Evolutionary conservation across 176 grass and related monocot genomes (phyloP).

Genomic region (Eremochloa ophiuroides): DNA sequence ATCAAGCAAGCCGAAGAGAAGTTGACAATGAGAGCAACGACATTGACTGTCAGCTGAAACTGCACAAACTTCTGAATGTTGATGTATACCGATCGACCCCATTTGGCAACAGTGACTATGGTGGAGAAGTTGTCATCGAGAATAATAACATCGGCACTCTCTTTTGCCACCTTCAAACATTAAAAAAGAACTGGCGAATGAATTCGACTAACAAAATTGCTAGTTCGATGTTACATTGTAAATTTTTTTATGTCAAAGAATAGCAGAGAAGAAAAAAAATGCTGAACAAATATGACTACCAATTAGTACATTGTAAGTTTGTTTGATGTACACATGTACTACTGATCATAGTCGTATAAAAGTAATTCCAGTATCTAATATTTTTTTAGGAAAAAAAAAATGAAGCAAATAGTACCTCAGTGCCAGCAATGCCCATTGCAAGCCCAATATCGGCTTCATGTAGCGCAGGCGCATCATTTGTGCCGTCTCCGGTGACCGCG

Average conservation of each 20-base stretch:
- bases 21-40: constrained; percentile 89
- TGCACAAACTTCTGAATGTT: constrained; percentile 99
- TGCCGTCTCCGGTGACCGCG: constrained; percentile 91
- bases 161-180: constrained; percentile 79
- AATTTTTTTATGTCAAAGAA: neutral
- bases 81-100: constrained; percentile 96
- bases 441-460: constrained; percentile 95
- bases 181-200: neutral
- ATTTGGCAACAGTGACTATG: constrained; percentile 94
- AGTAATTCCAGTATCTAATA: neutral
- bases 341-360: neutral
- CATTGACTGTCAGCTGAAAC: constrained; percentile 97
- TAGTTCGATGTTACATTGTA: neutral
- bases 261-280: neutral
- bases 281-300: neutral
- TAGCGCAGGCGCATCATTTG: constrained; percentile 93
- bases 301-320: neutral
- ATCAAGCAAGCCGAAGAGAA: constrained; percentile 95
- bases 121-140: constrained; percentile 98
- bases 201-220: neutral
- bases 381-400: neutral
- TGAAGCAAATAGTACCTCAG: constrained; percentile 54
- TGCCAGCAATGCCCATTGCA: constrained; percentile 95
- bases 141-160: constrained; percentile 96
- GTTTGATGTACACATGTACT: neutral